Evolutionary conservation across 225 moss, liverwort and hornwort genomes (phyloP), one percentile per base, ranked within the genome.

Genomic region (Bryum argenteum): DNA sequence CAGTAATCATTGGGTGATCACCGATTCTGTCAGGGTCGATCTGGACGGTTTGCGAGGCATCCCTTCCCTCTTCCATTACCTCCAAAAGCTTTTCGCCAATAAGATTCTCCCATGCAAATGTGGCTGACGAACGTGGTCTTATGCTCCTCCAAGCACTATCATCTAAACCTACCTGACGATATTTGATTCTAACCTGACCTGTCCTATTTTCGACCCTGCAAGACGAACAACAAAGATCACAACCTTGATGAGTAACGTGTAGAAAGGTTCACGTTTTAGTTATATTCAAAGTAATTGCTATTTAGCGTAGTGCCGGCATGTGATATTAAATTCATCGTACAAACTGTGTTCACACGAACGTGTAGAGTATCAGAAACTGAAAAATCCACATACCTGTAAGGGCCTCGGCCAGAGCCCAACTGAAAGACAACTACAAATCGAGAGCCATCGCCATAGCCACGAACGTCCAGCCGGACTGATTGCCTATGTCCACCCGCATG

Each of bases 181-280:
- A 84, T 60, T 80, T 87, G 3, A 95, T 47, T 66, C 50, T 74
- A 8, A 37, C 58, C 2, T 51, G 55, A 28, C 73, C 71, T 1
- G 87, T 87, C 44, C 92, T 90, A 63, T 92, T 95, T 73, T 95
- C 95, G 66, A 95, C 13, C 80, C 95, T 96, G 88, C 52, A 78
- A 61, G 41, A 45, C 38, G 54, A 70, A 66, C 51, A 42, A 40
- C 6, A 15, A 17, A 53, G 47, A 10, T 22, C 9, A 52, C 19
- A 11, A 63, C 51, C 11, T 41, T 41, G 11, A 74, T 21, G 17
- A 8, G 65, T 20, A 24, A 16, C 54, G 10, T 7, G 33, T 3
- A 43, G 11, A 18, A 16, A 42, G 7, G 17, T 22, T 40, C 24
- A 44, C 8, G 19, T 10, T 6, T 26, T 60, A 52, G 15, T 67